phyloP scores from a whole-genome alignment of 805 yeast species.

The Blastobotrys peoriensis region DNA sequence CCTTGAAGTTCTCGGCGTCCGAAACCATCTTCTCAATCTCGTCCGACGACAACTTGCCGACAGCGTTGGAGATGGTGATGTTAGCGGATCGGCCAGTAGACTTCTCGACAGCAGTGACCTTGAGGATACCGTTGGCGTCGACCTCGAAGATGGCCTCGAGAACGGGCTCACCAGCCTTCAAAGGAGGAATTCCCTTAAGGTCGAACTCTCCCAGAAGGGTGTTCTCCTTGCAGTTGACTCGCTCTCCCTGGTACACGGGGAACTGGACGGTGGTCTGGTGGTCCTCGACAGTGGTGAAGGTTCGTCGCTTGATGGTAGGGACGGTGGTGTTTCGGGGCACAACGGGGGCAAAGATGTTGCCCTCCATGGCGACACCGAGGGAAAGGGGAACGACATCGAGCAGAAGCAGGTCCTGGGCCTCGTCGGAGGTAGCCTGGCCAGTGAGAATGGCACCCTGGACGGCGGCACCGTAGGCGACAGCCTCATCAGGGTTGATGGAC shows the following conservation, averaged over 20 bases:
- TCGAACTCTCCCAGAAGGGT: conserved; percentile 97
- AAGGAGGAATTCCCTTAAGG: conserved; percentile 95
- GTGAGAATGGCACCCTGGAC: conserved; percentile 98
- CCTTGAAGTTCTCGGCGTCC: conserved; percentile 99
- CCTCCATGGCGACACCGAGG: conserved; percentile 99
- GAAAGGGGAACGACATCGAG: conserved; percentile 98
- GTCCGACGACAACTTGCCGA: conserved; percentile 94
- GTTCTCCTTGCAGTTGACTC: conserved; percentile 97
- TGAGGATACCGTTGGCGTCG: conserved; percentile 99
- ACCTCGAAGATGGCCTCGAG: conserved; percentile 98
- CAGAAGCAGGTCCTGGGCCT: conserved; percentile 90
- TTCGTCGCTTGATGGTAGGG: conserved; percentile 98
- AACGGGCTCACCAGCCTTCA: conserved; percentile 99
- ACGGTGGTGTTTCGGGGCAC: conserved; percentile 99
- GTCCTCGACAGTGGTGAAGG: conserved; percentile 98
- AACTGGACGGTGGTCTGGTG: conserved; percentile 98
- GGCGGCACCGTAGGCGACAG: conserved; percentile 99
- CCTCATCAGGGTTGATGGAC: conserved; percentile 98
- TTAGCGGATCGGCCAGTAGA: conserved; percentile 98
- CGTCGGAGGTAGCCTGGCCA: conserved; percentile 83
- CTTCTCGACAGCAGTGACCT: conserved; percentile 98
- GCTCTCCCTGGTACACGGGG: conserved; percentile 99
- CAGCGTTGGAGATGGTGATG: conserved; percentile 98
- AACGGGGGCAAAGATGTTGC: conserved; percentile 98
- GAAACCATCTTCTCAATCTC: conserved; percentile 98